A percentile compares a stretch with the other conserved stretches of the same genome.
Evolutionary conservation across 306 rosid genomes (phyloP).

Genomic region (Albizia julibrissin): DNA sequence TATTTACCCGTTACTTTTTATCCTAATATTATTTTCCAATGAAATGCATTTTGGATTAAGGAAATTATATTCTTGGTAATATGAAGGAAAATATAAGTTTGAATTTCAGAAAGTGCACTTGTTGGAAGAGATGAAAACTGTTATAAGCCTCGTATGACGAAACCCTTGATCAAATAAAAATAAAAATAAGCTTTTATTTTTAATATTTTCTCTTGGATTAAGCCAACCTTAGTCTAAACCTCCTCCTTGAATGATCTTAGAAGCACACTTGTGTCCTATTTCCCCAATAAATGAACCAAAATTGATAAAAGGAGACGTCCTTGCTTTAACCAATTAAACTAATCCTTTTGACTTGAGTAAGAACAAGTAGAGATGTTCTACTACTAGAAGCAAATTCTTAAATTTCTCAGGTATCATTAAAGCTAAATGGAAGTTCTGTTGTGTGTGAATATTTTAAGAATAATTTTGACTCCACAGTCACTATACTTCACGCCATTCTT

Average conservation of each 20-base stretch:
- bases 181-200: too few relatives aligned
- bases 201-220: neutral
- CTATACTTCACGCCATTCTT: neutral
- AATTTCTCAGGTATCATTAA: neutral
- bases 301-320: neutral
- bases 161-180: too few relatives aligned
- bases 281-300: neutral
- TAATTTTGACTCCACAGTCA: neutral
- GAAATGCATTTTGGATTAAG: too few relatives aligned
- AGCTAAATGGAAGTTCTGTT: neutral
- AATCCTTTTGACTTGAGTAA: neutral
- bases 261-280: neutral
- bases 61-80: too few relatives aligned
- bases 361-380: neutral
- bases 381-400: neutral
- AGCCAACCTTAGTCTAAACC: neutral
- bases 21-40: too few relatives aligned
- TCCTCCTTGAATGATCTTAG: neutral
- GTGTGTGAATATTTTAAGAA: neutral
- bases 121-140: too few relatives aligned
- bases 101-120: accelerated
- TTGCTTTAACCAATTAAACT: neutral
- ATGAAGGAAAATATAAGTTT: too few relatives aligned
- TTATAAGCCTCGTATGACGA: accelerated
- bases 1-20: too few relatives aligned